phyloP scores from a whole-genome alignment of 2,329 filamentous ascomycete genomes.

The Emmonsia crescens region DNA sequence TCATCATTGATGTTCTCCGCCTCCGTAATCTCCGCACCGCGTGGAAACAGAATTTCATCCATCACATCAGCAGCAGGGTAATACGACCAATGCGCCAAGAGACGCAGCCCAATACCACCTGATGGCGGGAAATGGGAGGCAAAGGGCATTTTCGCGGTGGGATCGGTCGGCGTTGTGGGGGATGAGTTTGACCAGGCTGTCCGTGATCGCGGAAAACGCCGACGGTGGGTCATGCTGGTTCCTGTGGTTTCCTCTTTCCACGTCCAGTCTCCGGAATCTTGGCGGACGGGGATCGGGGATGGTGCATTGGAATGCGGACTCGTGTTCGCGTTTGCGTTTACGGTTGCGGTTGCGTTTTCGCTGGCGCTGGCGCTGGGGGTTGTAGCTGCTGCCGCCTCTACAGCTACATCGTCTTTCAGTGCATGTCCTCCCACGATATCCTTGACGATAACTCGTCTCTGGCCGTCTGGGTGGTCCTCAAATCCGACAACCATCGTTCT shows the following conservation, averaged over 20 bases:
- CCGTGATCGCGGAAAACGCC: slow-evolving; percentile 11
- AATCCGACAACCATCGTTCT: slow-evolving; percentile 76
- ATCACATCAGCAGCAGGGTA: slow-evolving; percentile 48
- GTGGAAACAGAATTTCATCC: slow-evolving; percentile 77
- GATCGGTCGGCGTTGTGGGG: slow-evolving; percentile 41
- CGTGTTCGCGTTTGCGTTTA: slow-evolving; percentile 19
- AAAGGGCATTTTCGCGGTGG: slow-evolving; percentile 10
- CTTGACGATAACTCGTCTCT: slow-evolving; percentile 55
- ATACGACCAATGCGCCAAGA: slow-evolving; percentile 64
- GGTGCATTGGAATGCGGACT: slow-evolving; percentile 18
- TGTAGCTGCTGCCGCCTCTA: slow-evolving; percentile 9
- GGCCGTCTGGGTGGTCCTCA: slow-evolving; percentile 55
- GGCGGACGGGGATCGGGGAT: slow-evolving; percentile 4
- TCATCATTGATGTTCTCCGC: slow-evolving; percentile 80
- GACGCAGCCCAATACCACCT: slow-evolving; percentile 57
- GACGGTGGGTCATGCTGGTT: slow-evolving; percentile 8
- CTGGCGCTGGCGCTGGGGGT: background rate
- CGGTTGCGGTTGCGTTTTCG: slow-evolving; percentile 7
- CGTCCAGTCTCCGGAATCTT: slow-evolving; percentile 28
- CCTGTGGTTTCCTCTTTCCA: slow-evolving; percentile 32
- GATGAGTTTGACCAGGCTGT: slow-evolving; percentile 23
- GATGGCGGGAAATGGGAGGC: slow-evolving; percentile 54
- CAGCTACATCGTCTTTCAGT: slow-evolving; percentile 45
- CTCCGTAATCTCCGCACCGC: slow-evolving; percentile 70
- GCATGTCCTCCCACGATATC: slow-evolving; percentile 69